A percentile compares a stretch with the other conserved stretches of the same genome.
Conservation (phyloP, 768 basidiomycete species). For the Lactarius pseudohatsudake region DNA sequence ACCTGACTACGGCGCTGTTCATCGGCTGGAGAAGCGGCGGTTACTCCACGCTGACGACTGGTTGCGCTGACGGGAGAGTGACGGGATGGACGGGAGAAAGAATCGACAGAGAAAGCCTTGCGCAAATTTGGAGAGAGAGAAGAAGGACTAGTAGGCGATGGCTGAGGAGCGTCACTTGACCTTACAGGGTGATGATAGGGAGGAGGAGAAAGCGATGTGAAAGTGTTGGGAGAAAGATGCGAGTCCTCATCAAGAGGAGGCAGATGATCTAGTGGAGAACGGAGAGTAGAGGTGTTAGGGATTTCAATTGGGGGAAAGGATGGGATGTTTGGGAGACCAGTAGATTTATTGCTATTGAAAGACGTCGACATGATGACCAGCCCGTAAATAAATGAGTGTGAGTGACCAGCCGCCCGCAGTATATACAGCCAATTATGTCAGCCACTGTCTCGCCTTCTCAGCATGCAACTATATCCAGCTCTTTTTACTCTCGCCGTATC, state of each 20-base stretch:
- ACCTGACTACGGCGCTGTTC: slow-evolving; percentile 13
- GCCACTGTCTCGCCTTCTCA: slow-evolving; percentile 9
- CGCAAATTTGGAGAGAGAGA: slow-evolving; percentile 48
- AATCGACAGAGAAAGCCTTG: slow-evolving; percentile 78
- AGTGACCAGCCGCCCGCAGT: slow-evolving; percentile 2
- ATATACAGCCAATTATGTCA: slow-evolving; percentile 13
- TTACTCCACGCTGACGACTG: slow-evolving; percentile 17
- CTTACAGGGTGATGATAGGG: slow-evolving; percentile 28
- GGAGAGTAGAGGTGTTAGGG: slow-evolving; percentile 35
- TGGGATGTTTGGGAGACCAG: slow-evolving; percentile 41
- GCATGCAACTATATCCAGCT: slow-evolving; percentile 34
- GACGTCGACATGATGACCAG: slow-evolving; percentile 21
- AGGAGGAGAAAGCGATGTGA: slow-evolving; percentile 33
- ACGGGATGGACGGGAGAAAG: slow-evolving; percentile 49
- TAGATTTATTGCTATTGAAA: slow-evolving; percentile 31
- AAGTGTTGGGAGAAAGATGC: slow-evolving; percentile 37
- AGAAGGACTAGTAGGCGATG: slow-evolving; percentile 31
- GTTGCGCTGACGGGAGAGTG: slow-evolving; percentile 37
- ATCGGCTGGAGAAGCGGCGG: slow-evolving; percentile 1
- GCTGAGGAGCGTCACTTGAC: slow-evolving; percentile 32
- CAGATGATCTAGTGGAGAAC: slow-evolving; percentile 32
- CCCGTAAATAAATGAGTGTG: slow-evolving; percentile 12
- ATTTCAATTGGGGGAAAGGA: slow-evolving; percentile 48
- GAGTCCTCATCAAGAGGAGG: slow-evolving; percentile 42
- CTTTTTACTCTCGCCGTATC: slow-evolving; percentile 57